These are phyloP conservation scores for Tetrahymena malaccensis DNA, from an alignment of 73 alveolate species.

Conservation along the genomic window DNA sequence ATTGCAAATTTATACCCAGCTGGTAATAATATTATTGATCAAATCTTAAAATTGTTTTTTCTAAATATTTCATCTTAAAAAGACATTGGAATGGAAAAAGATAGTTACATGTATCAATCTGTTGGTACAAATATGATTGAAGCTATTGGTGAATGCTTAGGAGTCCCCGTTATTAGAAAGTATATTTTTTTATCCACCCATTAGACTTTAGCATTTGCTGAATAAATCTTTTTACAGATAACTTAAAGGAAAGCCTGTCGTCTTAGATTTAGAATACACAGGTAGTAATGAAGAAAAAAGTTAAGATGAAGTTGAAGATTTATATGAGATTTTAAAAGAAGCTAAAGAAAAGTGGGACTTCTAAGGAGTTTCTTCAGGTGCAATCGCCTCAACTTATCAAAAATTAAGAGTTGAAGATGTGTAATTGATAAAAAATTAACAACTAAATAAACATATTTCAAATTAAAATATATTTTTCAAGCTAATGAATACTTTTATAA, in stretches of 20 bases:
- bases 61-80: not conserved
- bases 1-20: constrained; percentile 78
- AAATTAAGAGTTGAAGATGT: constrained; percentile 93
- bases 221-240: constrained; percentile 20
- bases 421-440: not conserved
- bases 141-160: constrained; percentile 84
- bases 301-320: constrained; percentile 96
- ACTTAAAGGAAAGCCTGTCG: constrained; percentile 39
- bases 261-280: constrained; percentile 10
- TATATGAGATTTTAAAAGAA: constrained; percentile 69
- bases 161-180: constrained; percentile 64
- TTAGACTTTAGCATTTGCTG: constrained; percentile 54
- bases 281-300: constrained; percentile 4
- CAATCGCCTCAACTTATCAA: constrained; percentile 87
- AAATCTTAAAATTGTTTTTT: too few relatives aligned
- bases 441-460: not conserved
- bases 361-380: constrained; percentile 86
- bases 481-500: not conserved
- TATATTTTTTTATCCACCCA: constrained; percentile 52
- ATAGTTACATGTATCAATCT: constrained; percentile 91
- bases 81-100: constrained; percentile 56
- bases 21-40: not conserved
- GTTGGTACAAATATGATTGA: constrained; percentile 84
- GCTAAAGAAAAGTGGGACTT: constrained; percentile 46
- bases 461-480: not conserved